Evolutionary conservation across 768 basidiomycete species (phyloP).

Genomic region (Coprinellus micaceus): DNA sequence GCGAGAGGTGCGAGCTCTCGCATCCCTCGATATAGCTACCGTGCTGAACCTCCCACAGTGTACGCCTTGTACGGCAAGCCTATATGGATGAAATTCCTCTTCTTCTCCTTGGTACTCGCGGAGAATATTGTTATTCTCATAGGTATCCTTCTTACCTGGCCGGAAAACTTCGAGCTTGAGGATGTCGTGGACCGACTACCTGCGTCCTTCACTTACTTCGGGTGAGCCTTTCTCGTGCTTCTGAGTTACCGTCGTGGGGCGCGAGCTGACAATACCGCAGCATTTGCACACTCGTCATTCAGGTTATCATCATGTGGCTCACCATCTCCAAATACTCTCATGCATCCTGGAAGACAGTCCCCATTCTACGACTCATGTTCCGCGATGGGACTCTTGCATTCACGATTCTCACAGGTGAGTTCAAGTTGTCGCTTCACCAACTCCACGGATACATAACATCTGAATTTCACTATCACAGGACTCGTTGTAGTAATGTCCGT

Average conservation of each 20-base stretch:
- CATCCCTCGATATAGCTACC: neutral
- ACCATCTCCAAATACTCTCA: constrained; percentile 19
- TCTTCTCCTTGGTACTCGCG: constrained; percentile 16
- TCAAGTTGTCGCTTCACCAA: neutral
- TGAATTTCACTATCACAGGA: constrained; percentile 11
- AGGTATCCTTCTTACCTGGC: constrained; percentile 16
- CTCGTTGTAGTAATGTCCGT: constrained; percentile 16
- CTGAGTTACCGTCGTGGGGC: neutral
- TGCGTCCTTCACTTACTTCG: constrained; percentile 22
- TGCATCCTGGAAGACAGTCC: constrained; percentile 18
- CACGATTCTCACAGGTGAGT: constrained; percentile 18
- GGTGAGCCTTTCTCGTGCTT: constrained; percentile 9
- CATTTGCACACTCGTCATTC: constrained; percentile 18
- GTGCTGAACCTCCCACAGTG: constrained; percentile 15
- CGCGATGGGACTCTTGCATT: constrained; percentile 25
- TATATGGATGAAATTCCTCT: constrained; percentile 17
- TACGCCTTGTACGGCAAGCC: constrained; percentile 28
- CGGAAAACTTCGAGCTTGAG: constrained; percentile 11
- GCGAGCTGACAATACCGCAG: constrained; percentile 5
- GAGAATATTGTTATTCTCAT: constrained; percentile 18
- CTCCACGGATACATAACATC: neutral
- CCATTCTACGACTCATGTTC: constrained; percentile 21
- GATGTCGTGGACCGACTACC: constrained; percentile 17
- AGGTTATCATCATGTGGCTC: constrained; percentile 16
- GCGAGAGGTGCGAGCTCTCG: constrained; percentile 21